Conservation (phyloP, 495 filamentous ascomycete species). For the Astrothelium macrocarpum region DNA sequence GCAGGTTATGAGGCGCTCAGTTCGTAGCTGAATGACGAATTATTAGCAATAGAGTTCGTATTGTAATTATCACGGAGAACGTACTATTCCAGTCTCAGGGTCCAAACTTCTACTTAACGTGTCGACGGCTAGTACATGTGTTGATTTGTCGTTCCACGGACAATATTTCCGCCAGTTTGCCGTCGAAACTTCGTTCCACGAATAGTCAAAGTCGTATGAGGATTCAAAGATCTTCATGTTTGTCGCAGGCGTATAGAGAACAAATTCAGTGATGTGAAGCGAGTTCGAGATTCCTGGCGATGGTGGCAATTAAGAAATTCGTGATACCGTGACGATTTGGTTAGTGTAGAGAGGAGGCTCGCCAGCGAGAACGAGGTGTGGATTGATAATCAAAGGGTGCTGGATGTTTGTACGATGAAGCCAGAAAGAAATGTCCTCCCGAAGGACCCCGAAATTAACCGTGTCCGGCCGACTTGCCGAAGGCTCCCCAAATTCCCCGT, state of each 20-base stretch:
- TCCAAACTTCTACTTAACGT: constrained; percentile 79
- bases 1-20: constrained; percentile 94
- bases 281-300: background rate
- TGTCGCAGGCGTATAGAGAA: background rate
- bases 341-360: background rate
- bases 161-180: constrained; percentile 99
- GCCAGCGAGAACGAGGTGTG: background rate
- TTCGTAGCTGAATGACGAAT: constrained; percentile 58
- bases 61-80: constrained; percentile 24
- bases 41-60: constrained; percentile 12
- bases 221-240: constrained; percentile 92
- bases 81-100: constrained; percentile 68
- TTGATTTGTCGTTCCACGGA: constrained; percentile 92
- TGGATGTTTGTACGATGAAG: background rate
- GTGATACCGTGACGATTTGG: background rate
- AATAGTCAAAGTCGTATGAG: constrained; percentile 83
- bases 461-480: too few species aligned
- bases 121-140: constrained; percentile 90
- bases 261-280: background rate
- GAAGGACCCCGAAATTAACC: too few species aligned
- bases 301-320: background rate
- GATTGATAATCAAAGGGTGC: background rate
- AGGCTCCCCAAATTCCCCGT: too few species aligned
- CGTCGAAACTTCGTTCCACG: constrained; percentile 97
- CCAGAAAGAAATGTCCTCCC: too few species aligned